Conservation (phyloP, 2,329 filamentous ascomycete genomes). For the Microdochium nivale region DNA sequence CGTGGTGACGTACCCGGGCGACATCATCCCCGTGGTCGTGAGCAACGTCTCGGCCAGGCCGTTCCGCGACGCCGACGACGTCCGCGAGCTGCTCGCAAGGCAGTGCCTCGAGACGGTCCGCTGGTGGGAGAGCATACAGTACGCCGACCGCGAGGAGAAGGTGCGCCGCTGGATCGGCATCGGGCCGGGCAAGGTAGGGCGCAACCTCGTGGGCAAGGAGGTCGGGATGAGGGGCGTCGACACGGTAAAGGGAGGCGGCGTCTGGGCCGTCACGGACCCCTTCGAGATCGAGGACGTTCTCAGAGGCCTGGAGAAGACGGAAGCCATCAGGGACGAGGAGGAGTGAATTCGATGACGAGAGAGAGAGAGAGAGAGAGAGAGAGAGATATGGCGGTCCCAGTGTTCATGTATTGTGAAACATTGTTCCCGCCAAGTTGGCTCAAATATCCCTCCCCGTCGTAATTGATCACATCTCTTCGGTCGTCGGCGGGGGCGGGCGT, state of each 20-base stretch:
- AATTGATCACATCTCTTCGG: too few relatives aligned
- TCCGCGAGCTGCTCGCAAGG: constrained; percentile 71
- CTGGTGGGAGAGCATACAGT: constrained; percentile 92
- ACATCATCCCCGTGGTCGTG: constrained; percentile 56
- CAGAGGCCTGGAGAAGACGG: constrained; percentile 57
- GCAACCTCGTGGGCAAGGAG: constrained; percentile 91
- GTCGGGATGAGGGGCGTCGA: constrained; percentile 79
- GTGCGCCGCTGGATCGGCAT: constrained; percentile 85
- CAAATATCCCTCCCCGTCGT: too few relatives aligned
- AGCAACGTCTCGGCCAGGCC: constrained; percentile 80
- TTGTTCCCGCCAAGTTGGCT: too few relatives aligned
- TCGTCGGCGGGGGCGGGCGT: too few relatives aligned
- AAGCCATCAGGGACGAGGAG: constrained; percentile 39
- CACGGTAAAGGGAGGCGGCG: constrained; percentile 75
- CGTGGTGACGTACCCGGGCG: constrained; percentile 66
- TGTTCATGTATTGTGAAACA: too few relatives aligned
- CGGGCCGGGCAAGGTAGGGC: constrained; percentile 85
- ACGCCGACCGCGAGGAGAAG: constrained; percentile 74
- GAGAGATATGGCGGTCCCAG: too few relatives aligned
- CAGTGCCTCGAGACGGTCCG: constrained; percentile 86
- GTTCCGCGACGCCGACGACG: constrained; percentile 62
- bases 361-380: too few relatives aligned
- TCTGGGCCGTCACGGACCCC: constrained; percentile 85
- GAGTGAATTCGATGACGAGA: too few relatives aligned
- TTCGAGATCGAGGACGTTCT: constrained; percentile 64